phyloP scores from a whole-genome alignment of 805 yeast genomes.

The Wickerhamiella spandovensis region DNA sequence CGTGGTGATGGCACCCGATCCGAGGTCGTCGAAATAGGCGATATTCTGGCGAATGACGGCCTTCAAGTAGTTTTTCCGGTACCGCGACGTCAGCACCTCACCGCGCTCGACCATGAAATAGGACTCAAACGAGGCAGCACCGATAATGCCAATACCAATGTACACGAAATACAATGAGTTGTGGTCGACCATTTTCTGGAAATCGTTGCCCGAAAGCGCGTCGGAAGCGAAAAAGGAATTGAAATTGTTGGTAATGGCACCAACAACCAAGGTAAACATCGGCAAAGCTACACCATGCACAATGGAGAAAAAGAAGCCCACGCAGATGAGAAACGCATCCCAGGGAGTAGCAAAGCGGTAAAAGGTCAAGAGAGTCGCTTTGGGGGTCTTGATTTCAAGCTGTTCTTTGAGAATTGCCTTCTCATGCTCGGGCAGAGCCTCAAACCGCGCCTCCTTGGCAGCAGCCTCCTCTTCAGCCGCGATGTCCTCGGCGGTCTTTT shows the following conservation, averaged over 20 bases:
- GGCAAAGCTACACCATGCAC: constrained; percentile 31
- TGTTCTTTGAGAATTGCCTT: constrained; percentile 25
- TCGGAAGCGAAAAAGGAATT: constrained; percentile 21
- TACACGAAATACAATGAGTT: constrained; percentile 29
- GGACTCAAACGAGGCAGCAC: constrained; percentile 24
- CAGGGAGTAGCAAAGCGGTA: constrained; percentile 24
- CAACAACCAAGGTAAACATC: constrained; percentile 30
- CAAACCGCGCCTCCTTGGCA: constrained; percentile 6
- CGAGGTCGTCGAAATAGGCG: constrained; percentile 30
- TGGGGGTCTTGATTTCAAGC: constrained; percentile 14
- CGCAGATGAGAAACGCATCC: constrained; percentile 20
- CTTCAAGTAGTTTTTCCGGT: constrained; percentile 26
- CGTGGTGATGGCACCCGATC: constrained; percentile 32
- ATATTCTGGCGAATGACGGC: constrained; percentile 29
- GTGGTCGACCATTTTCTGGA: constrained; percentile 25
- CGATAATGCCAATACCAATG: constrained; percentile 28
- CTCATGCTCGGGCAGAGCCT: constrained; percentile 17
- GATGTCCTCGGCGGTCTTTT: background rate
- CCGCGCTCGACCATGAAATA: constrained; percentile 28
- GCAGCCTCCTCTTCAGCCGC: background rate
- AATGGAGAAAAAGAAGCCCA: constrained; percentile 24
- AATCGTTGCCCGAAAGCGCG: constrained; percentile 16
- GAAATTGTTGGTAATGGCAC: constrained; percentile 28
- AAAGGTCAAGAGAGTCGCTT: constrained; percentile 21
- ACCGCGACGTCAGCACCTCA: constrained; percentile 29